Evolutionary conservation across 116 monocot species (phyloP), one percentile per base, ranked within the genome.

Genomic region (Trichopus zeylanicus): DNA sequence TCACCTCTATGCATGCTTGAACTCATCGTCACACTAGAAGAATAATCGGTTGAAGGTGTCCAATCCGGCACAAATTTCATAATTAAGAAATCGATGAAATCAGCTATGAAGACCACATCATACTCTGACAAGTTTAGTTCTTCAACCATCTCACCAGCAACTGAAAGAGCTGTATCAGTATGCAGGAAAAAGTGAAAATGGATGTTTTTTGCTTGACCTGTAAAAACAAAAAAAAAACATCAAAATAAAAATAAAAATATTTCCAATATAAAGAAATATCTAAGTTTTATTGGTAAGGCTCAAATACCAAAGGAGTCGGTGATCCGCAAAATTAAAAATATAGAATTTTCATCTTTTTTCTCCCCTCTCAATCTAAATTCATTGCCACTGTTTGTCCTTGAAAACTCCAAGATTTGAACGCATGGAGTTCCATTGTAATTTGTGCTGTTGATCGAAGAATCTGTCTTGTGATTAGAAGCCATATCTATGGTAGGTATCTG

Each of bases 71-170:
- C 69, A 21, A 86, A 59, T 26, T 73, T 77, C 67, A 68, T 66
- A 24, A 86, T 75, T 27, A 81, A 31, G 39, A 62, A 71, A 69
- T 86, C 81, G 47, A 86, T 86, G 24, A 86, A 86, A 48, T 81
- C 66, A 42, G 86, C 73, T 35, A 86, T 78, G 55, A 86, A 86
- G 16, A 49, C 47, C 21, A 81, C 86, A 63, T 86, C 81, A 66
- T 69, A 61, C 46, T 81, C 62, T 22, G 80, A 38, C 25, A 81
- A 53, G 0, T 81, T 71, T 20, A 81, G 53, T 12, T 77, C 68
- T 31, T 78, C 81, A 16, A 74, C 78, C 86, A 86, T 81, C 74
- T 86, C 86, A 26, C 53, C n/a, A 52, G 78, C 78, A 54, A 86
- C 68, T 20, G 80, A 60, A 13, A 75, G 53, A 38, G 81, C 70